A percentile compares a stretch with the other conserved stretches of the same genome.
These are phyloP conservation scores for Gaeumannomyces tritici DNA, from an alignment of 2,329 filamentous ascomycete species.

Conservation along the genomic window DNA sequence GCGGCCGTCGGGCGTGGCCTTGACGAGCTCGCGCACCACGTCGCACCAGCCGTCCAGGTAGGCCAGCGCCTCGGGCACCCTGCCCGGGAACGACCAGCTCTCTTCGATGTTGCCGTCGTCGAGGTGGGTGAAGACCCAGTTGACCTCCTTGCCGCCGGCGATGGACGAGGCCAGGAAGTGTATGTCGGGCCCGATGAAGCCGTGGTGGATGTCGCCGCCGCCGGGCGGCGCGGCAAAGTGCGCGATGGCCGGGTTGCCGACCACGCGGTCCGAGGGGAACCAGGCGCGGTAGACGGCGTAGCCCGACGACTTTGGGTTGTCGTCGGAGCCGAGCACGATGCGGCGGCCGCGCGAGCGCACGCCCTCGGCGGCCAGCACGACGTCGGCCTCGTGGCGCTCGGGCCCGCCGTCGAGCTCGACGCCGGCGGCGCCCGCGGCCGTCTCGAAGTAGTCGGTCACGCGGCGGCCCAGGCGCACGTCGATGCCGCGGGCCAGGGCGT, in stretches of 20 bases:
- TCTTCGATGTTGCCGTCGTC: conserved; percentile 36
- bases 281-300: conserved; percentile 36
- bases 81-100: conserved; percentile 33
- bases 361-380: conserved; percentile 36
- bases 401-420: conserved; percentile 31
- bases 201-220: conserved; percentile 33
- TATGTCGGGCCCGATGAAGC: conserved; percentile 41
- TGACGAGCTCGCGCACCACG: conserved; percentile 28
- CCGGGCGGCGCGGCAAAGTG: conserved; percentile 32
- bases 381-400: conserved; percentile 25
- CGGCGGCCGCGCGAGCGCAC: conserved; percentile 35
- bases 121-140: conserved; percentile 40
- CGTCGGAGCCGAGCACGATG: conserved; percentile 32
- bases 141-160: conserved; percentile 40
- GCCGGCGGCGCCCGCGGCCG: conserved; percentile 23
- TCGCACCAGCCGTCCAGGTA: conserved; percentile 31
- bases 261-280: conserved; percentile 32
- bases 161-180: conserved; percentile 42
- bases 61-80: conserved; percentile 30
- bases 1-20: conserved; percentile 16
- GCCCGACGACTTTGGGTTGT: conserved; percentile 29
- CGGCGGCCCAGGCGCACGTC: conserved; percentile 34
- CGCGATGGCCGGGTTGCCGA: conserved; percentile 31
- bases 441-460: conserved; percentile 38
- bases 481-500: conserved; percentile 38